Evolutionary conservation across 139 green algal species (phyloP).

Genomic region (Chlorella sp.): DNA sequence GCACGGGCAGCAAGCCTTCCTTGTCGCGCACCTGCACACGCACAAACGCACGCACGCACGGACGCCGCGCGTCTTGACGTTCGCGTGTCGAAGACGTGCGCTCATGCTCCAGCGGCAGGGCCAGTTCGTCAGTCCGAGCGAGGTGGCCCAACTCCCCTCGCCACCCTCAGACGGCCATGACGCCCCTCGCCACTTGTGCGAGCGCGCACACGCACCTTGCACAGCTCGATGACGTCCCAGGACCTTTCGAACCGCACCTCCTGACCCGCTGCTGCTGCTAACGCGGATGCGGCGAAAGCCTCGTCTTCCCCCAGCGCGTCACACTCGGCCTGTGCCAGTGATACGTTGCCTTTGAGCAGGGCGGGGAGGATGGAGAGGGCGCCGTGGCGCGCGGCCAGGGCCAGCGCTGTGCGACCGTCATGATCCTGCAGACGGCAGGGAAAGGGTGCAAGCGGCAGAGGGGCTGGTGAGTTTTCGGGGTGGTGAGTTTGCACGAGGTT

Average conservation of each 20-base stretch:
- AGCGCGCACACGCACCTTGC: neutral
- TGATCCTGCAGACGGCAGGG: too few relatives aligned
- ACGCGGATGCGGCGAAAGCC: too few relatives aligned
- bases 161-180: too few relatives aligned
- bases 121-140: neutral
- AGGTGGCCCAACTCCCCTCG: too few relatives aligned
- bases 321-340: neutral
- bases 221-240: neutral
- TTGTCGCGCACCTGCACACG: neutral
- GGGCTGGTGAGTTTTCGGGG: too few relatives aligned
- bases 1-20: slow-evolving; percentile 18
- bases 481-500: too few relatives aligned
- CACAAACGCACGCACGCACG: neutral
- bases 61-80: neutral
- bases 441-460: too few relatives aligned
- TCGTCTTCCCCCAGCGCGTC: neutral
- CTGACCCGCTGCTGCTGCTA: too few relatives aligned
- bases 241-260: too few relatives aligned
- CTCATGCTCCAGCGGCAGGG: neutral
- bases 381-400: neutral
- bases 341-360: too few relatives aligned
- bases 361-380: too few relatives aligned
- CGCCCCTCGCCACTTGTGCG: too few relatives aligned
- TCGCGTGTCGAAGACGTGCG: neutral
- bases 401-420: neutral